phyloP scores from a whole-genome alignment of 2,329 filamentous ascomycete species.

The Talaromyces atroroseus region DNA sequence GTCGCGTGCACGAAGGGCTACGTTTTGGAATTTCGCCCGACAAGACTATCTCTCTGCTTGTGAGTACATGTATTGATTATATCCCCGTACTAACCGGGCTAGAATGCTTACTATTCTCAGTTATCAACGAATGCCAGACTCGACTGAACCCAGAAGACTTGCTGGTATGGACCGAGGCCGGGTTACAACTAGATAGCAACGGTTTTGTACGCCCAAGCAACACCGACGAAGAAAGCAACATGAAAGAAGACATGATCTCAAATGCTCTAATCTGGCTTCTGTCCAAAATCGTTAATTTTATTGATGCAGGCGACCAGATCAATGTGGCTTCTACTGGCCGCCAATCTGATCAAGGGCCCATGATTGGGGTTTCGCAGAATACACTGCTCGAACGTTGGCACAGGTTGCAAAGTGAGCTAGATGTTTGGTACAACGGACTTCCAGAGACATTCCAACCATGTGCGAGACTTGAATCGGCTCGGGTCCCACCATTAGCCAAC shows the following conservation, averaged over 20 bases:
- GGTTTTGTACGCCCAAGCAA: conserved; percentile 46
- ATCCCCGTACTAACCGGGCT: not conserved
- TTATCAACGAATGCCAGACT: conserved; percentile 55
- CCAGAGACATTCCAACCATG: conserved; percentile 56
- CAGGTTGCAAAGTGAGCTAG: conserved; percentile 51
- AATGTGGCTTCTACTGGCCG: conserved; percentile 22
- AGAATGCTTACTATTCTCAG: conserved; percentile 17
- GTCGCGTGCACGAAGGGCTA: conserved; percentile 53
- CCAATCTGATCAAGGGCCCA: conserved; percentile 23
- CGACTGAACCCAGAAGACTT: conserved; percentile 58
- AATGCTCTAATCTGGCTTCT: conserved; percentile 63
- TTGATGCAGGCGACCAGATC: conserved; percentile 52
- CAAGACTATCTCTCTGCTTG: conserved; percentile 62
- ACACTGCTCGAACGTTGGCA: conserved; percentile 46
- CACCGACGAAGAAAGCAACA: conserved; percentile 38
- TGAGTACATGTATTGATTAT: conserved; percentile 28
- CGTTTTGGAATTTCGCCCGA: conserved; percentile 63
- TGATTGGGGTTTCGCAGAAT: conserved; percentile 31
- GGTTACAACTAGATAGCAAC: conserved; percentile 52
- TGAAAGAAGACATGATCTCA: conserved; percentile 59
- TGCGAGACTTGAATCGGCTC: conserved; percentile 42
- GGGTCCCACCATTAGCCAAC: conserved; percentile 16
- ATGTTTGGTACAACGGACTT: conserved; percentile 55
- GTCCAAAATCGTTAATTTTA: conserved; percentile 61
- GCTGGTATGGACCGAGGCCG: conserved; percentile 60